Evolutionary conservation across 129 eudicot genomes (phyloP).

Genomic region (Deinandra increscens): DNA sequence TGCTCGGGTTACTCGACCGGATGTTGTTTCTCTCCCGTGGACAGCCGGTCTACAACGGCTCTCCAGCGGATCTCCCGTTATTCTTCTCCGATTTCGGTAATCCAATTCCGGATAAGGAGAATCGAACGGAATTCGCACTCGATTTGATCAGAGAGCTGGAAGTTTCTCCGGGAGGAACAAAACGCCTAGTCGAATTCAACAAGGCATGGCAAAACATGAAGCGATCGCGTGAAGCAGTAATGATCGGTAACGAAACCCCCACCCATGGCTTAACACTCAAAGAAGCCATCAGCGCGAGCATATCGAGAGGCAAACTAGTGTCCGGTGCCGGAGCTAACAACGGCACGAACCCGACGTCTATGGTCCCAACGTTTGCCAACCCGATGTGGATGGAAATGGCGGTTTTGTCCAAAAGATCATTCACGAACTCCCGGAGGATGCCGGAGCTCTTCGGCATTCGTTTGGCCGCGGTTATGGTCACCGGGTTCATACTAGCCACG

Average conservation of each 20-base stretch:
- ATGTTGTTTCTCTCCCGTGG: constrained; percentile 78
- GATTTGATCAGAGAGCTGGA: constrained; percentile 84
- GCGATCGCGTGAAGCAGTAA: constrained; percentile 19
- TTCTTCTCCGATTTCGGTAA: constrained; percentile 80
- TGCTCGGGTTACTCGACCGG: constrained; percentile 73
- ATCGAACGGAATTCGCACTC: constrained; percentile 78
- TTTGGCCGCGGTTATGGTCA: constrained; percentile 63
- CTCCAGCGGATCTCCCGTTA: constrained; percentile 55
- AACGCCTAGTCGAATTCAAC: constrained; percentile 71
- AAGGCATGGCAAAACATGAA: constrained; percentile 60
- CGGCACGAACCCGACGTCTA: constrained; percentile 46
- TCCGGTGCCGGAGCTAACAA: constrained; percentile 67
- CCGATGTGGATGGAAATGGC: constrained; percentile 76
- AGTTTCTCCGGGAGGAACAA: constrained; percentile 76
- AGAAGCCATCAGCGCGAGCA: constrained; percentile 92
- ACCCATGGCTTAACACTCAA: constrained; percentile 58
- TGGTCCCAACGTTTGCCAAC: constrained; percentile 88
- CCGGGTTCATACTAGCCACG: constrained; percentile 87
- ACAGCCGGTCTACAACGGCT: constrained; percentile 75
- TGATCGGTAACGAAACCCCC: constrained; percentile 24
- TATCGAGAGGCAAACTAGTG: constrained; percentile 82
- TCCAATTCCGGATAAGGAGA: constrained; percentile 88
- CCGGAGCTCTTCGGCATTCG: constrained; percentile 84
- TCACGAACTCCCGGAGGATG: constrained; percentile 78
- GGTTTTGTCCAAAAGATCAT: constrained; percentile 57